Percentiles rank a stretch among this genome's conserved stretches.
phyloP scores from a whole-genome alignment of 768 basidiomycete species.

The Termitomyces eurrhizus region DNA sequence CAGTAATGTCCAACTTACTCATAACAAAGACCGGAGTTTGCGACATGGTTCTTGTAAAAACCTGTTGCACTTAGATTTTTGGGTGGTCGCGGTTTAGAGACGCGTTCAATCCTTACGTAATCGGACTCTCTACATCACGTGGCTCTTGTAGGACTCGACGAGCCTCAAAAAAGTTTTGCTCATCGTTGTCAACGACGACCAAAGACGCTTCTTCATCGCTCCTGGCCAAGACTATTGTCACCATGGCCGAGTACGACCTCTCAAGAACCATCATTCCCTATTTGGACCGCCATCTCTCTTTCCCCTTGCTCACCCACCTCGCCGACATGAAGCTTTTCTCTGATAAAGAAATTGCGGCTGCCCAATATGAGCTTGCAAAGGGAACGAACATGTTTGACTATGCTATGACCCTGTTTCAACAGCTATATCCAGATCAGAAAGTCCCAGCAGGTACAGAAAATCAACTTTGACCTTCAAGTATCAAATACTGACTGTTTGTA shows the following conservation, averaged over 20 bases:
- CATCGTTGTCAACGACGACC: conserved; percentile 12
- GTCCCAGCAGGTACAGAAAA: conserved; percentile 56
- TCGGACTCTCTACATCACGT: not conserved
- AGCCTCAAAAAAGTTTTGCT: conserved; percentile 14
- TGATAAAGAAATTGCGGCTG: conserved; percentile 72
- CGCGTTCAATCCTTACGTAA: conserved; percentile 13
- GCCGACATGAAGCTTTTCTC: conserved; percentile 73
- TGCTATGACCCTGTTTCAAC: conserved; percentile 73
- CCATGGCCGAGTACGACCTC: conserved; percentile 87
- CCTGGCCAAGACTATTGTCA: not conserved
- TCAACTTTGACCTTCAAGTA: not conserved
- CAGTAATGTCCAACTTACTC: conserved; percentile 42
- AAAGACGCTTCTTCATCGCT: not conserved
- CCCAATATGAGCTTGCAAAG: conserved; percentile 97
- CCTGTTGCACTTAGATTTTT: conserved; percentile 6
- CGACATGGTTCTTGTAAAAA: conserved; percentile 29
- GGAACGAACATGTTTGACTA: conserved; percentile 99
- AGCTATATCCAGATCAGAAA: conserved; percentile 70
- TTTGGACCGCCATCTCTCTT: conserved; percentile 91
- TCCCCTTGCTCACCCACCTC: conserved; percentile 90
- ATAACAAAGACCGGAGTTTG: conserved; percentile 84
- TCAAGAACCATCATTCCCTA: conserved; percentile 88
- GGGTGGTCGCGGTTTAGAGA: conserved; percentile 4
- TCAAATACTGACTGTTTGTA: conserved; percentile 24
- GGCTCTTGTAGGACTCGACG: not conserved